Evolutionary conservation across 495 filamentous ascomycete genomes (phyloP), one percentile per base, ranked within the genome.

Genomic region (Penicillium chermesinum): DNA sequence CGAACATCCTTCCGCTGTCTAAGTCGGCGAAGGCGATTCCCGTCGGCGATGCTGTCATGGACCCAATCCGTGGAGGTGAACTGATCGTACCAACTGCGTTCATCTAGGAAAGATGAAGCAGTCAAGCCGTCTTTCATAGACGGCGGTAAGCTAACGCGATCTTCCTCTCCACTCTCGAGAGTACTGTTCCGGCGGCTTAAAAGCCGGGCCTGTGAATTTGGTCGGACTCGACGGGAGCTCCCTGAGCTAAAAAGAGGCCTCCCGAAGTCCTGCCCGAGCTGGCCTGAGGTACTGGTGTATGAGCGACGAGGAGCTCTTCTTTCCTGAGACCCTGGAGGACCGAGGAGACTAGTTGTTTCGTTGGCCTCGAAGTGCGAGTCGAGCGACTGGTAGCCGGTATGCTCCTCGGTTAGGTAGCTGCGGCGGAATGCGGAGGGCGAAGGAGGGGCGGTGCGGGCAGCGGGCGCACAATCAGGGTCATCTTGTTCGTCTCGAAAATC

Each of bases 1-100:
- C 87, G 84, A 38, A 94, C 73, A 63, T 91, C 93, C 66, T 87
- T 95, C 5, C 91, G 76, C 51, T 76, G 81, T 37, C 89, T 79
- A 20, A 97, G 76, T 39, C 82, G 82, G 54, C 91, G 94, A 32
- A 94, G 81, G 37, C 93, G 85, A 44, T 85, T 87, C 36, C 89
- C 88, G 66, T 98, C 93, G 58, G 91, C 90, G 52, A 97, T 96
- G 63, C 87, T 93, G 58, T 98, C 93, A 60, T 95, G 90, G 7
- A 98, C 93, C 93, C 91, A 97, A 65, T 98, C 93, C 55, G 91
- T 97, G 8, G 88, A 95, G 5, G 91, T 96, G 66, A 97, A 96
- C 66, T 98, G 93, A 71, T 98, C 91, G 67, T 98, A 98, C 93
- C 93, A 98, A 10, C 93, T 87, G 14, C 93, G 81, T 41, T 98